Base-by-base conservation (phyloP, 345 rosid genomes). In the Sonneratia alba region DNA sequence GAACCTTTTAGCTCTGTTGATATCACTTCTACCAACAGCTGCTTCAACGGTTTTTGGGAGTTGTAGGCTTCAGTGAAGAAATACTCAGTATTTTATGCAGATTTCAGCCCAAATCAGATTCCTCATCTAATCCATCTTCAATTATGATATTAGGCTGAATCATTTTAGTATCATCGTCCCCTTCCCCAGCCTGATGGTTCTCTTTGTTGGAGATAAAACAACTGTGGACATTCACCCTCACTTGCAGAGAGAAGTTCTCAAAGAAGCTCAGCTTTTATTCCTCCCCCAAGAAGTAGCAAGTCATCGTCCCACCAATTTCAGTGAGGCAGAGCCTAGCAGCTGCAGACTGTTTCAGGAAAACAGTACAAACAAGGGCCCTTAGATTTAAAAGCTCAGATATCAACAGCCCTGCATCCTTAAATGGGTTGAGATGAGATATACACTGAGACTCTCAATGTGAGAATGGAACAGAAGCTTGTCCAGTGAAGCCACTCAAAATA, bases 401-500 rank as follows among this genome's bases (percentile, higher is more conserved):
- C 71, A 92, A 76, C 51, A 87, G 65, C 77, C 83, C 83, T 45
- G 91, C 90, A 59, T 90, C 96, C 74, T 85, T 83, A 7, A 77
- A 77, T 42, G 10, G 53, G 93, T 89, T 87, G 2, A 88, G 85
- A 71, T 79, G 79, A 49, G 83, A 81, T 74, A 92, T 89, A 78
- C 87, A 89, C 67, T 86, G 85, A 14, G 79, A 51, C 82, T 92
- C 92, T 19, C 49, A 7, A 3, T 89, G 88, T 0, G 88, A 83
- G 73, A 92, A 92, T 37, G 97, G 92, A 71, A 88, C 81, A 0
- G 80, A 81, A 51, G 96, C 93, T 83, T 92, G 97, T 65, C 93
- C 93, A 92, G 77, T 92, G 88, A 70, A 88, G 73, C 97, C 96
- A 92, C 73, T 89, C 97, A 37, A 89, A 92, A 63, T 87, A 89